Base-by-base conservation (phyloP, 176 grass and related monocot genomes). In the Aechmea fasciata region DNA sequence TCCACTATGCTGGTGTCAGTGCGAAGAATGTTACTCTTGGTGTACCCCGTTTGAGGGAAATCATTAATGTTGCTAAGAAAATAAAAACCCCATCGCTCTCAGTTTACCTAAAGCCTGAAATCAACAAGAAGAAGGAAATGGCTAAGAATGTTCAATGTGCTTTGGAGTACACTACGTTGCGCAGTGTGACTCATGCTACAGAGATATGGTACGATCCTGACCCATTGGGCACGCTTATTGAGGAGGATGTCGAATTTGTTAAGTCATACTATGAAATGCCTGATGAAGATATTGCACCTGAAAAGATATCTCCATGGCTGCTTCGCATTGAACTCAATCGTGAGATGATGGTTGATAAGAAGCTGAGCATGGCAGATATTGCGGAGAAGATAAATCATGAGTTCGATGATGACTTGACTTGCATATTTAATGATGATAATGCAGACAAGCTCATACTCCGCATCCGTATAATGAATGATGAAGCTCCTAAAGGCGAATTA, bases 331-430 rank as follows among this genome's bases (percentile, higher is more conserved):
- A 93, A 66, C 84, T 97, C 47, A 97, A 97, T 57, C 86, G 89
- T 70, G 94, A 97, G 71, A 97, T 97, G 94, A 97, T 97, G 94
- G 87, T 97, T 72, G 94, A 93, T 82, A 97, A 97, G 84, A 97
- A 97, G 80, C 79, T 97, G 77, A 97, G 89, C 82, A 97, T 92
- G 93, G 93, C 86, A 69, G 86, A 92, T 73, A 97, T 97, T 67
- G 93, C 93, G 0, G 93, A 92, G 54, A 97, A 92, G 80, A 97
- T 97, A 19, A 97, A 92, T 82, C 89, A 87, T 73, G 93, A 92
- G 69, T 97, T 97, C 19, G 93, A 92, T 76, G 89, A 90, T 13
- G 94, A 97, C 48, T 77, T 97, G 51, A 87, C 94, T 70, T 92
- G 89, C 79, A 97, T 97, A 78, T 97, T 97, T 71, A 97, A 97